Base-by-base conservation (phyloP, 306 rosid genomes). In the Corylus avellana region DNA sequence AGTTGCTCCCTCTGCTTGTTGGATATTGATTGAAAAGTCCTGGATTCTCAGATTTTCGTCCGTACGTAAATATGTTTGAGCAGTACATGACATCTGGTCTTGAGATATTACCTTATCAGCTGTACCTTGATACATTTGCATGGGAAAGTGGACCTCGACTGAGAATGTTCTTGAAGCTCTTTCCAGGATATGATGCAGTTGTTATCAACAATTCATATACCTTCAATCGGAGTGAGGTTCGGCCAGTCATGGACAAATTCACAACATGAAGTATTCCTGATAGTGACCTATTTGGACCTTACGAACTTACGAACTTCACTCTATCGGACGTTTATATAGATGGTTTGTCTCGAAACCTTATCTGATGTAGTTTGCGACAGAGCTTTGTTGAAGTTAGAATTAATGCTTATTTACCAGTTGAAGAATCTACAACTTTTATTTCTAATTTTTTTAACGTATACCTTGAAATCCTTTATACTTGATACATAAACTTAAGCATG, bases 21-120 rank as follows among this genome's bases (percentile, higher is more conserved):
- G 84, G 12, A 35, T 93, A 93, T 81, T 97, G 97, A 71, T 63
- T 96, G 78, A 96, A 96, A 86, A 93, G 99, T 90, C 99, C 99
- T 2, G 96, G 91, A 67, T 93, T 93, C 87, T 72, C 80, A 13
- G 86, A 88, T 75, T 91, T 96, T 77, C 59, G 0, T 58, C 90
- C 98, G 42, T 96, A 73, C 80, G 55, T 20, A 81, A 7, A 9
- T 32, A 18, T 1, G 2, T 96, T 90, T 82, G 75, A 85, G 77
- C 0, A 18, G 13, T 88, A 87, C 80, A 74, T 96, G 84, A 85
- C 91, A 58, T 0, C 42, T 58, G 90, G 86, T 82, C 89, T 93
- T 63, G 0, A 0, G 13, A 57, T 96, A 80, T 12, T 29, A 37
- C 68, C 12, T 22, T 53, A 82, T 80, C 99, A 96, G 81, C 84